These are phyloP conservation scores for Candida labiduridarum DNA, from an alignment of 1,139 yeast genomes.

Conservation along the genomic window DNA sequence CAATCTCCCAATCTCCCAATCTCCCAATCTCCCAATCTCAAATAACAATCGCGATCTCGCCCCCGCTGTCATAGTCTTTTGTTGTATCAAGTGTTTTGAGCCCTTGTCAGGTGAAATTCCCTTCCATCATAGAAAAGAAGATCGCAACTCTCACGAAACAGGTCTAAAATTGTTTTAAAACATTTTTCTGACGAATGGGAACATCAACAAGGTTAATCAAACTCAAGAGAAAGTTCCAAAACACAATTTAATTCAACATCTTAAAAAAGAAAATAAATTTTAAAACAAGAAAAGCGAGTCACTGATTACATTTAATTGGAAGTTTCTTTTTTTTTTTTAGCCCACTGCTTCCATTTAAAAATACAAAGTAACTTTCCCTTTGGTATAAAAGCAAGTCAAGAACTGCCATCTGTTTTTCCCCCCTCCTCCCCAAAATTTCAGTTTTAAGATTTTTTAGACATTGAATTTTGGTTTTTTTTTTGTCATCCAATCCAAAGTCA, in stretches of 20 bases:
- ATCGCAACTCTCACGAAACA: background rate
- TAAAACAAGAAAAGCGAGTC: background rate
- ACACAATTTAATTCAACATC: background rate
- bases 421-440: background rate
- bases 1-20: background rate
- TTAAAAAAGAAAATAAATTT: background rate
- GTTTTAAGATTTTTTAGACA: background rate
- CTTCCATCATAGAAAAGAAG: background rate
- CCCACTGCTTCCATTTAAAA: background rate
- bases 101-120: background rate
- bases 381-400: too few species aligned
- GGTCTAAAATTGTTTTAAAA: background rate
- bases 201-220: background rate
- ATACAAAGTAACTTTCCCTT: background rate
- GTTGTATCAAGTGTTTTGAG: background rate
- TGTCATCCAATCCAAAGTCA: background rate
- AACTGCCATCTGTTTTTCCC: background rate
- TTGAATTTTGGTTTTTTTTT: background rate
- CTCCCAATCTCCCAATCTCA: background rate
- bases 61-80: background rate
- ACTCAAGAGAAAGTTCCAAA: background rate
- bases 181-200: background rate
- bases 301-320: background rate
- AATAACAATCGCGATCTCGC: too few species aligned
- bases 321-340: slow-evolving; percentile 2